Percentiles rank a stretch among this genome's conserved stretches.
Conservation (phyloP, 2,329 filamentous ascomycete species). For the Neofusicoccum cordaticola region DNA sequence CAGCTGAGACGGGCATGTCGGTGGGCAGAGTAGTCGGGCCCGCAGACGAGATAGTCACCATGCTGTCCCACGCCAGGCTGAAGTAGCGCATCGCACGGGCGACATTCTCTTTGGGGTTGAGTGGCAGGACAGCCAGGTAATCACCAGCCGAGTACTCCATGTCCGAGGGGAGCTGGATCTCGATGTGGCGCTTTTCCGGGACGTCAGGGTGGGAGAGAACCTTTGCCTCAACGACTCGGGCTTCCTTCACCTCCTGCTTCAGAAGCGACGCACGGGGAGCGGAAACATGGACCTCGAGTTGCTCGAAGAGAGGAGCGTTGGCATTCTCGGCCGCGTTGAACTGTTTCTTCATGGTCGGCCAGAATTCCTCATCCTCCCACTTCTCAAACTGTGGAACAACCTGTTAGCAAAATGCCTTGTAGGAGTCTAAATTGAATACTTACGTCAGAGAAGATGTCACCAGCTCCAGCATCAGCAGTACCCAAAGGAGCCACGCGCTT, state of each 20-base stretch:
- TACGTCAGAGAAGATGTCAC: conserved; percentile 39
- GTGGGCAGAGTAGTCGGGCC: conserved; percentile 67
- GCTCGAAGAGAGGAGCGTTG: conserved; percentile 23
- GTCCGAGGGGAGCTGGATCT: conserved; percentile 35
- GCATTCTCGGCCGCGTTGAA: conserved; percentile 25
- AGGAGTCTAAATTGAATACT: background rate
- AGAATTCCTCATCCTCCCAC: conserved; percentile 39
- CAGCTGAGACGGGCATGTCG: conserved; percentile 58
- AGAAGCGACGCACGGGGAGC: conserved; percentile 34
- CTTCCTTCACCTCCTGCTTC: conserved; percentile 37
- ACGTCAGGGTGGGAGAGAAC: conserved; percentile 29
- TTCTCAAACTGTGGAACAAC: conserved; percentile 30
- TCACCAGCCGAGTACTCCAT: conserved; percentile 70
- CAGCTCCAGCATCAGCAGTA: conserved; percentile 35
- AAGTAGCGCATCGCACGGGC: conserved; percentile 64
- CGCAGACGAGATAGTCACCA: conserved; percentile 57
- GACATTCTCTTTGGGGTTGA: conserved; percentile 64
- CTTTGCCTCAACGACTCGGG: conserved; percentile 32
- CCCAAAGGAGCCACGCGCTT: conserved; percentile 33
- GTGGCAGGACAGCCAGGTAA: conserved; percentile 70
- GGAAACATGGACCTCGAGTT: conserved; percentile 33
- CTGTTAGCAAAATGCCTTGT: background rate
- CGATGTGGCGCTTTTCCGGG: conserved; percentile 24
- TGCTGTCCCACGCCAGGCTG: conserved; percentile 65
- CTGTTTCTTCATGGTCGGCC: conserved; percentile 34